Evolutionary conservation across 2,329 filamentous ascomycete species (phyloP), one percentile per base, ranked within the genome.

Genomic region (Fusarium humuli): DNA sequence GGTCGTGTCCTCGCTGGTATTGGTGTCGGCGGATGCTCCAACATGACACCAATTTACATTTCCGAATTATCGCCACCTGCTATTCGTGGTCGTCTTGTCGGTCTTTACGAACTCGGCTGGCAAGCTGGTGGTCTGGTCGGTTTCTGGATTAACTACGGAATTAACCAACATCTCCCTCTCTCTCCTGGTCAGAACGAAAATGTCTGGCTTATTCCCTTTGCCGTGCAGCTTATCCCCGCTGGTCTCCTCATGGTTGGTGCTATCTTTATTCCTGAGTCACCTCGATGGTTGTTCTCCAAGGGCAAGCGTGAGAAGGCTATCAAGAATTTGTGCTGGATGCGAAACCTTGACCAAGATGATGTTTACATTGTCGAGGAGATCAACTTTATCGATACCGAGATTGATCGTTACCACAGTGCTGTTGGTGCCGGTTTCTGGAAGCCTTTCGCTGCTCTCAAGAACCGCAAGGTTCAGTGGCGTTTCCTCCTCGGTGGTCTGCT

Each of bases 361-460:
- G 79, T 83, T 16, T 94, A 94, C 77, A 90, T 94, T 62, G 81
- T 91, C 3, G 91, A 94, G 77, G 92, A 94, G 78, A 83, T 94
- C 25, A 84, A 85, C 59, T 89, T 86, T 67, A 91, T 94, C 65
- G 91, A 94, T 54, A 84, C 86, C 18, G 91, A 92, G 14, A 81
- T 94, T 20, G 90, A 93, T 67, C 81, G 88, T 20, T 91, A 91
- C 79, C 83, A 86, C 47, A 77, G 82, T 5, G 85, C 87, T 30
- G 87, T 93, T 47, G 92, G 92, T 11, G 80, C 87, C 18, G 92
- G 92, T 5, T 94, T 94, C 84, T 93, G 89, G 89, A 90, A 90
- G 79, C 91, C 91, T 0, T 92, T 93, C 81, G 82, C 83, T 10
- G 83, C 87, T 23, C 83, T 85, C 61, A 84, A 83, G 71, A 81